Evolutionary conservation across 2,329 filamentous ascomycete genomes (phyloP).

Genomic region (Colletotrichum lini): DNA sequence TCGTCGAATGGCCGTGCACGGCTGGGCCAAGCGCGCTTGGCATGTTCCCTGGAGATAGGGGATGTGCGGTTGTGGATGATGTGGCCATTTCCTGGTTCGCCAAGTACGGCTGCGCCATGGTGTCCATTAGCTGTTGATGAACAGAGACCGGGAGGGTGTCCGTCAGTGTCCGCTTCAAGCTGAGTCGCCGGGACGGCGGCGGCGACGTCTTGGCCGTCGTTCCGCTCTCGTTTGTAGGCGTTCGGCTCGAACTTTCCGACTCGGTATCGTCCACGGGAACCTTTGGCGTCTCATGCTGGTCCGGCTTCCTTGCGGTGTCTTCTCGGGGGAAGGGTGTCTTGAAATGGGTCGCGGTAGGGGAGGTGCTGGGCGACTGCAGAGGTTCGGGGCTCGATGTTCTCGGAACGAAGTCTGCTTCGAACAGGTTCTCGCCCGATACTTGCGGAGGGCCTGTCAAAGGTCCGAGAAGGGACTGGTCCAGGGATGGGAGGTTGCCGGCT

Average conservation of each 20-base stretch:
- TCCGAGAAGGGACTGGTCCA: constrained; percentile 60
- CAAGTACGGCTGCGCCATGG: constrained; percentile 85
- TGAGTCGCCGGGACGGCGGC: constrained; percentile 73
- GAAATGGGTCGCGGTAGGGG: constrained; percentile 48
- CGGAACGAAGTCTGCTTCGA: constrained; percentile 84
- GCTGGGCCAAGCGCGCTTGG: constrained; percentile 67
- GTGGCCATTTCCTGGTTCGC: constrained; percentile 61
- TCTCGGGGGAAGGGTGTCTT: constrained; percentile 20
- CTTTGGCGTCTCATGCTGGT: constrained; percentile 38
- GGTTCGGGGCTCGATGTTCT: constrained; percentile 66
- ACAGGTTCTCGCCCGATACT: constrained; percentile 81
- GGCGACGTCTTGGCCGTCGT: constrained; percentile 67
- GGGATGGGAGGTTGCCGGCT: constrained; percentile 71
- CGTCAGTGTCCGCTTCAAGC: constrained; percentile 88
- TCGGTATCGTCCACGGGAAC: constrained; percentile 47
- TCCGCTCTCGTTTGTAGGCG: constrained; percentile 69
- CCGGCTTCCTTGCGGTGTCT: constrained; percentile 28
- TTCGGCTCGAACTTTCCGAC: constrained; percentile 67
- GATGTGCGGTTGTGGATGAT: constrained; percentile 62
- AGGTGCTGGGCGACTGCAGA: constrained; percentile 53
- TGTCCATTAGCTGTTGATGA: constrained; percentile 88
- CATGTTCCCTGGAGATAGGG: constrained; percentile 58
- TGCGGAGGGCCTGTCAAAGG: constrained; percentile 87
- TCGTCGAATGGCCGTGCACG: constrained; percentile 89
- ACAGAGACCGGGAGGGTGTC: constrained; percentile 82